Evolutionary conservation across 495 filamentous ascomycete genomes (phyloP), one percentile per base, ranked within the genome.

Genomic region (Xylaria intraflava): DNA sequence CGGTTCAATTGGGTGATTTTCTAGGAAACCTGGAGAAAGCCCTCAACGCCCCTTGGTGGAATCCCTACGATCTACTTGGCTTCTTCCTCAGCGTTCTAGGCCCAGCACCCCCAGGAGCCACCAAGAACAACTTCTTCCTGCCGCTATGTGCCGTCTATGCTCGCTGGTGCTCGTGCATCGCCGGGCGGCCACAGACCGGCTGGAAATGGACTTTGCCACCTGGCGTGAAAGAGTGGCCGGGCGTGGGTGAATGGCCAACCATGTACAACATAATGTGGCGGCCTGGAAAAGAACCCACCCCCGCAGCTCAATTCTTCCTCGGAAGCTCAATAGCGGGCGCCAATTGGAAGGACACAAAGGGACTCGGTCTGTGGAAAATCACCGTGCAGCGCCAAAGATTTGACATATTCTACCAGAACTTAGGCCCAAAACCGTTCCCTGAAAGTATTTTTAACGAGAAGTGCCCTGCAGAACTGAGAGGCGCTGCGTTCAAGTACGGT

Each of bases 61-160:
- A 40, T 40, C 47, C 47, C 17, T 50, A 39, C 22, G 47, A 50
- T 19, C 47, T 50, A 22, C 35, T 50, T 19, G 35, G 47, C 19
- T 35, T 50, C 35, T 50, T 50, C 39, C 47, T 50, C 19, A 29
- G 35, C 35, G 40, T 40, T 22, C 47, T 50, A 9, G 47, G 47
- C 35, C 47, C 47, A 23, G 47, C 47, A 23, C 35, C 35, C 6
- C 22, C 33, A 14, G 47, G 27, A 19, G 47, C 47, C 11, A 17
- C 22, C 35, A 50, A 50, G 47, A 16, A 26, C 10, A 50, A 41
- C 35, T 50, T 8, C 19, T 50, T 40, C 24, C 3, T 26, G 6
- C 22, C 41, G 11, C 41, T 43, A 6, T 24, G 22, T n/a, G 41
- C 41, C 3, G 22, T 26, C 10, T 43, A 43, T 26, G 41, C 22